A percentile compares a stretch with the other conserved stretches of the same genome.
phyloP scores from a whole-genome alignment of 345 rosid genomes.

The Eucalyptus polyanthemos region DNA sequence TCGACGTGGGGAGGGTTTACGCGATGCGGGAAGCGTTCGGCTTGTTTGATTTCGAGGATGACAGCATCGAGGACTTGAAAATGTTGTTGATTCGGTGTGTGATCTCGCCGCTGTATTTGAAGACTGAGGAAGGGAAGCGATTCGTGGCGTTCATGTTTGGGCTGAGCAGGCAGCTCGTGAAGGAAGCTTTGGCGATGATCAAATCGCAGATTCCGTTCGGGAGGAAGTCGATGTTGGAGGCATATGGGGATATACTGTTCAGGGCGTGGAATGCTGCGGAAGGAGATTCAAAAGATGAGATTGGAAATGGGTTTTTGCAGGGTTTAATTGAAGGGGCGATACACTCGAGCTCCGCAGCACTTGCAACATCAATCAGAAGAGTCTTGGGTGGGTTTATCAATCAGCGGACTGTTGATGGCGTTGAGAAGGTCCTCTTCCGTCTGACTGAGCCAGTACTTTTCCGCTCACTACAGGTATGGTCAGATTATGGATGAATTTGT shows the following conservation, averaged over 20 bases:
- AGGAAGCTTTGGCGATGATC: conserved; percentile 72
- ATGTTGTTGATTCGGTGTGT: conserved; percentile 66
- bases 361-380: conserved; percentile 71
- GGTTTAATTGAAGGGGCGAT: conserved; percentile 67
- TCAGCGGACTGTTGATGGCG: conserved; percentile 65
- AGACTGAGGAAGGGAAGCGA: conserved; percentile 74
- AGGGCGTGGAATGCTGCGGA: conserved; percentile 74
- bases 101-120: conserved; percentile 65
- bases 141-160: conserved; percentile 66
- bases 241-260: conserved; percentile 66
- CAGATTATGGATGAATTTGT: background rate
- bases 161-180: conserved; percentile 61
- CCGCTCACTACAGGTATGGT: conserved; percentile 68
- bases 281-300: conserved; percentile 45
- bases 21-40: conserved; percentile 63
- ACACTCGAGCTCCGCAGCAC: conserved; percentile 28
- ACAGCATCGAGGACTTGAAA: conserved; percentile 79
- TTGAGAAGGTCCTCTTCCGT: conserved; percentile 73
- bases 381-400: conserved; percentile 66
- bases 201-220: conserved; percentile 81
- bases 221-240: conserved; percentile 82
- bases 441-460: conserved; percentile 85
- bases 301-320: conserved; percentile 66
- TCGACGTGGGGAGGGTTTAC: conserved; percentile 70
- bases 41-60: conserved; percentile 77